Percentiles rank a stretch among this genome's conserved stretches.
Evolutionary conservation across 768 basidiomycete species (phyloP).

Genomic region (Pulveroboletus sp.): DNA sequence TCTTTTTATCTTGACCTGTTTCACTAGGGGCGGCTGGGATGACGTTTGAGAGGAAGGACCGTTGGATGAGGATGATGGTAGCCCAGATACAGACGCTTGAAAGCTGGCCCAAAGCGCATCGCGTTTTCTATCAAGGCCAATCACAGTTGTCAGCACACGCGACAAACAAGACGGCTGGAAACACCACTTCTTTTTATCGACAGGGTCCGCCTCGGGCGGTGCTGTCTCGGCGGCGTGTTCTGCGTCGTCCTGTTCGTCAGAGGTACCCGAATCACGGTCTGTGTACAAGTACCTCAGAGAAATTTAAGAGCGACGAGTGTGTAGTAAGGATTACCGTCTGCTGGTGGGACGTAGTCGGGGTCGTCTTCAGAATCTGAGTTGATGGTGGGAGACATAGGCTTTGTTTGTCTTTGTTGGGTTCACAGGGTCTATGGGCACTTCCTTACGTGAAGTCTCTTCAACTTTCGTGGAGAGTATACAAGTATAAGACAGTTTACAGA

Average conservation of each 20-base stretch:
- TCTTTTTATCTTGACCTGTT: slow-evolving; percentile 63
- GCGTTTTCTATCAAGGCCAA: slow-evolving; percentile 41
- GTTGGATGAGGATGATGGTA: slow-evolving; percentile 5
- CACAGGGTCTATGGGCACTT: slow-evolving; percentile 13
- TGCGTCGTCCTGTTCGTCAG: slow-evolving; percentile 35
- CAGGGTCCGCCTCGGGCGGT: slow-evolving; percentile 31
- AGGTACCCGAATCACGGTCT: slow-evolving; percentile 35
- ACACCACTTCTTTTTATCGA: slow-evolving; percentile 43
- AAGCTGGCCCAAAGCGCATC: slow-evolving; percentile 66
- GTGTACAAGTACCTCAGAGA: background rate
- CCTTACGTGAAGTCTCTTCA: background rate
- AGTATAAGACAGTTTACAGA: too few species aligned
- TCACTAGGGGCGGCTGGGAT: slow-evolving; percentile 20
- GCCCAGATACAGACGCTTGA: slow-evolving; percentile 50
- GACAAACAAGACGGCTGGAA: background rate
- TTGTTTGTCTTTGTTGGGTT: slow-evolving; percentile 29
- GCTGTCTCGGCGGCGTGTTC: slow-evolving; percentile 21
- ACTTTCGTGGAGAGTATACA: too few species aligned
- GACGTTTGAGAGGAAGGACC: slow-evolving; percentile 1
- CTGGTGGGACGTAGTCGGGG: slow-evolving; percentile 58
- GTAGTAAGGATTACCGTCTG: slow-evolving; percentile 28
- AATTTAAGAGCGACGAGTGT: background rate
- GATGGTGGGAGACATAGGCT: slow-evolving; percentile 14
- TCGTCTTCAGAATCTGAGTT: slow-evolving; percentile 59
- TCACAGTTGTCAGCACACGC: background rate